Evolutionary conservation across 106 monocot genomes (phyloP), one percentile per base, ranked within the genome.

Genomic region (Alisma plantagoaquatica): DNA sequence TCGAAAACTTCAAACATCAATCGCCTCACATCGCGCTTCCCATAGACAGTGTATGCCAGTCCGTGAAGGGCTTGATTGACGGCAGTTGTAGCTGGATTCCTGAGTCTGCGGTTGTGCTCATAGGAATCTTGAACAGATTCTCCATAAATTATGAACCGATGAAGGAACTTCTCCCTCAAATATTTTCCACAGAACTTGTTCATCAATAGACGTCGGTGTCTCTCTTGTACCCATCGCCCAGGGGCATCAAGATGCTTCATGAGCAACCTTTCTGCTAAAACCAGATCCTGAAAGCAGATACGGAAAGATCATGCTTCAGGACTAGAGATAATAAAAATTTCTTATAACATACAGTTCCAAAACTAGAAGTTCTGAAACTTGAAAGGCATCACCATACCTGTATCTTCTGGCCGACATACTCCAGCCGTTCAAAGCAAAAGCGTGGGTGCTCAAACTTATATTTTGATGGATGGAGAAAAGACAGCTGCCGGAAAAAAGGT

Each of bases 201-300:
- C 81, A 98, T 76, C 16, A 90, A 31, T 2, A 84, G 43, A 0
- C 84, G 72, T 6, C 89, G 78, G 67, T 98, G 96, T 60, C 67
- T 81, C 68, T 89, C 90, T 28, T 81, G 82, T 53, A 98, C 25
- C 81, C 81, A 98, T 62, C 70, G 62, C 25, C 96, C 96, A n/a
- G 96, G 96, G 3, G 96, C 96, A 59, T 90, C 96, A 27, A 98
- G 71, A 71, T 98, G 90, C 73, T 98, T 98, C 90, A 98, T 98
- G 7, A 98, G 81, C 32, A 98, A 56, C 46, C 72, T 84, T 76
- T 98, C 96, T 1, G 96, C 96, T 85, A 98, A 75, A 29, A 90
- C 90, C 23, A 98, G 73, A 71, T 98, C 96, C 96, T 98, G 73
- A 46, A 24, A 22, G 54, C 14, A 38, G n/a, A n/a, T n/a, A n/a